Base-by-base conservation (phyloP, 768 basidiomycete genomes). In the Saitozyma sp. region DNA sequence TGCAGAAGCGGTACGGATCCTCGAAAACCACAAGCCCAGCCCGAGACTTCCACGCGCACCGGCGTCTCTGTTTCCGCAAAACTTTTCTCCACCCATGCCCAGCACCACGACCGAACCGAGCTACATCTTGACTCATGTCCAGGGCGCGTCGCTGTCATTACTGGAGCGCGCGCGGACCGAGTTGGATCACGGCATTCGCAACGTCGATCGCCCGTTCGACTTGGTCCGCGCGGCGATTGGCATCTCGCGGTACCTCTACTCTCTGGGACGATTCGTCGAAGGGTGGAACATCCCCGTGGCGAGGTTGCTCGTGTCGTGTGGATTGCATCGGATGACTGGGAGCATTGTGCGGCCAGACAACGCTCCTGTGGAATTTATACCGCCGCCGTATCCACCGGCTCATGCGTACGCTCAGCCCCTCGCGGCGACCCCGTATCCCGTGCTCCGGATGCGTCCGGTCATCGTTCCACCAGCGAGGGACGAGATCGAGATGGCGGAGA, bases 401-500 rank as follows among this genome's bases (percentile, higher is more conserved):
- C 55, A 66, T 40, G 57, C 58, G 11, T 75, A 73, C 55, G 54
- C 54, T 16, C 58, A 66, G 5, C 40, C 63, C 0, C 50, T 66
- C 9, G 38, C 49, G 1, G 50, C 59, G 17, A 20, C 45, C 5
- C 9, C 48, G 13, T 37, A 49, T 10, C 70, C 68, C 0, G 41
- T 63, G 1, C 50, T 67, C 1, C 61, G 71, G 6, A 73, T 74
- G 70, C 56, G 70, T 52, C 77, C 71, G 6, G 63, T 75, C 17
- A 70, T 78, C 51, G 56, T 78, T 5, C 73, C 71, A 7, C 73
- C 77, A 10, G 63, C 73, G 19, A 59, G 70, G 19, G 77, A 78
- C 42, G 64, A 69, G 59, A 71, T 78, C 19, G 68, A 76, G 19
- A 38, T 78, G 3, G 71, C 69, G 8, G 77, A 78, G 46, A 48